Percentiles rank a stretch among this genome's conserved stretches.
Evolutionary conservation across 768 basidiomycete genomes (phyloP).

Genomic region (Xanthoconium purpureum): DNA sequence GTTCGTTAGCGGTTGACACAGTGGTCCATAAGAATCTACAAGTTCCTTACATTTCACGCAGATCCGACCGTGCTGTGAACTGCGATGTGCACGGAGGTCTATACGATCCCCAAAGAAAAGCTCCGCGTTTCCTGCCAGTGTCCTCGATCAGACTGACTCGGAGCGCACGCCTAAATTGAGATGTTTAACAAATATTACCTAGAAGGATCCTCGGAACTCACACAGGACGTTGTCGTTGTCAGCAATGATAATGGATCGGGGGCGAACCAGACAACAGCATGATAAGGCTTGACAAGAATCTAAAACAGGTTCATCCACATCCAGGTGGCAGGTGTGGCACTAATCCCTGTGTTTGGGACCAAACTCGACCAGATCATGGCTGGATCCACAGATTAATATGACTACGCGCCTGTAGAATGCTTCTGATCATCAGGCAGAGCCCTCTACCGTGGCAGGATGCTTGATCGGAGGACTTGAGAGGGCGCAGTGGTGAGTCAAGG

Average conservation of each 20-base stretch:
- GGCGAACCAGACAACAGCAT: background rate
- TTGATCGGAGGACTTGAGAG: background rate
- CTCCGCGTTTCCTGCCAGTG: too few species aligned
- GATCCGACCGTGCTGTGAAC: conserved; percentile 1
- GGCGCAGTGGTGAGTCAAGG: background rate
- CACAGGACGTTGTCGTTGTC: background rate
- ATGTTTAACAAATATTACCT: background rate
- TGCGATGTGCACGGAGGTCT: background rate
- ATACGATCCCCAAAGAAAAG: background rate
- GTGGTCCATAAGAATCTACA: background rate
- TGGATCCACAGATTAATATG: background rate
- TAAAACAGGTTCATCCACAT: background rate
- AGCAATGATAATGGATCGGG: background rate
- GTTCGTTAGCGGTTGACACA: background rate
- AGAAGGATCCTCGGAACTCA: background rate
- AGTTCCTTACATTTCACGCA: background rate
- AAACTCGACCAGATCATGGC: background rate
- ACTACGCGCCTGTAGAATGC: background rate
- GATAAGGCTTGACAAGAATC: background rate
- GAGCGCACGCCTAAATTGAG: background rate
- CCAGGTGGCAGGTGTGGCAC: background rate
- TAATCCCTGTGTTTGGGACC: too few species aligned
- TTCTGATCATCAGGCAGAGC: background rate
- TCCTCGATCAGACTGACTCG: background rate
- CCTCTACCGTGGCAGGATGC: background rate